A percentile compares a stretch with the other conserved stretches of the same genome.
These are phyloP conservation scores for Sporothrix dimorphospora DNA, from an alignment of 2,329 filamentous ascomycete species.

Conservation along the genomic window DNA sequence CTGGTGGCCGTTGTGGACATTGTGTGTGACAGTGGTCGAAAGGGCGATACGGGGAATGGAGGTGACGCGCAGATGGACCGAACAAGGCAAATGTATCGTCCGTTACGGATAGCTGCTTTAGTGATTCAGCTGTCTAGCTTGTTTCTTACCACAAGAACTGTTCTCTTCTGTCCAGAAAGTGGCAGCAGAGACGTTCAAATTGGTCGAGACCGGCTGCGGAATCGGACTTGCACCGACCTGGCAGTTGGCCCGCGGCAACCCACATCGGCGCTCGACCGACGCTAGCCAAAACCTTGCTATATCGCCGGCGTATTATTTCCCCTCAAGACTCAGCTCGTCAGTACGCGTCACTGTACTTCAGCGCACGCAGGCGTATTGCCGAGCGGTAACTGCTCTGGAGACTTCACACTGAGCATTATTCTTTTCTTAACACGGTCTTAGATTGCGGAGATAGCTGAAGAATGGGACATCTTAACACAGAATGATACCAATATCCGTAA, in stretches of 20 bases:
- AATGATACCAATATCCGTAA: too few relatives aligned
- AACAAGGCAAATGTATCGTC: background rate
- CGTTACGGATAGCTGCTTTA: too few relatives aligned
- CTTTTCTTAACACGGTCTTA: too few relatives aligned
- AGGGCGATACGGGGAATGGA: too few relatives aligned
- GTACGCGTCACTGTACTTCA: background rate
- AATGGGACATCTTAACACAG: too few relatives aligned
- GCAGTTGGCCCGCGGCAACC: background rate
- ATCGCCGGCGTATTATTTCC: background rate
- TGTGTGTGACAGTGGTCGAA: background rate
- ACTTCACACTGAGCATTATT: too few relatives aligned
- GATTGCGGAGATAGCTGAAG: too few relatives aligned
- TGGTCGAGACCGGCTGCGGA: background rate
- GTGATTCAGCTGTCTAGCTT: background rate
- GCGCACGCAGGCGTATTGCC: too few relatives aligned
- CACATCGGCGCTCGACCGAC: background rate
- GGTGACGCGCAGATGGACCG: background rate
- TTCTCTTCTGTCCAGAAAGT: background rate
- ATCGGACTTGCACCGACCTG: background rate
- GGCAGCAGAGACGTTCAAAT: background rate
- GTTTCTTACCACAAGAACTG: background rate
- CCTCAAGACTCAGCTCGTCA: background rate
- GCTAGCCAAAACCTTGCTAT: slow-evolving; percentile 3
- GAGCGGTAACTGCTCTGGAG: too few relatives aligned
- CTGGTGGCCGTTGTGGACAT: background rate